These are phyloP conservation scores for Centrapalus pauciflorus DNA, from an alignment of 129 eudicot species.

Conservation along the genomic window DNA sequence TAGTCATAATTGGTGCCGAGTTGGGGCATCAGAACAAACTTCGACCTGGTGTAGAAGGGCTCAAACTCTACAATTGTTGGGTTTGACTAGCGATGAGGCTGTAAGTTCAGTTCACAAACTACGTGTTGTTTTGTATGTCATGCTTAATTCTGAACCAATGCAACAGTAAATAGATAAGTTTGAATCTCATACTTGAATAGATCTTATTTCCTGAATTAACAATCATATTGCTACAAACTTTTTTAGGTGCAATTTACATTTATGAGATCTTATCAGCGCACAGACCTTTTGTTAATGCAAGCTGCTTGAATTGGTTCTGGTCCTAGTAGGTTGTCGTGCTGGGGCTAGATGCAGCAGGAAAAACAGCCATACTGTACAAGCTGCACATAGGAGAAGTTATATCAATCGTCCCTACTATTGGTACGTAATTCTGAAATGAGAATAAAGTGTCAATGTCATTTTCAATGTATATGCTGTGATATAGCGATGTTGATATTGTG, in stretches of 20 bases:
- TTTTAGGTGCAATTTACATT: constrained; percentile 5
- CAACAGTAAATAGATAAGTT: not conserved
- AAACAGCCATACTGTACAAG: constrained; percentile 94
- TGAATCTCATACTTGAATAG: no score
- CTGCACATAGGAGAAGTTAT: constrained; percentile 97
- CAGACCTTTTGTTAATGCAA: not conserved
- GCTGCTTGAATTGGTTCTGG: constrained; percentile 18
- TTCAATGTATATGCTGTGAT: no score
- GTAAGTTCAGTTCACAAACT: not conserved
- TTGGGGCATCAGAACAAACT: constrained; percentile 6
- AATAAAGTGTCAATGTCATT: no score
- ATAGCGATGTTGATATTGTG: no score
- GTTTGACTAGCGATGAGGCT: not conserved
- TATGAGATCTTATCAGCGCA: not conserved
- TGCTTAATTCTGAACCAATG: no score
- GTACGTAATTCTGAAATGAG: constrained; percentile 26
- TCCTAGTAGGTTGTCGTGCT: constrained; percentile 90
- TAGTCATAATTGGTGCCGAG: constrained; percentile 6
- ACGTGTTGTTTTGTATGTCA: not conserved
- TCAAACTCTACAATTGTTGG: constrained; percentile 5
- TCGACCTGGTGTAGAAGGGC: not conserved
- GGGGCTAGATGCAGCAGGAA: constrained; percentile 97
- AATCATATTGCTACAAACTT: no score
- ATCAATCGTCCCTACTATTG: constrained; percentile 97
- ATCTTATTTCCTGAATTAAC: no score